Percentiles rank a stretch among this genome's conserved stretches.
These are phyloP conservation scores for Phytophthora lateralis DNA, from an alignment of 352 stramenopile genomes.

Conservation along the genomic window DNA sequence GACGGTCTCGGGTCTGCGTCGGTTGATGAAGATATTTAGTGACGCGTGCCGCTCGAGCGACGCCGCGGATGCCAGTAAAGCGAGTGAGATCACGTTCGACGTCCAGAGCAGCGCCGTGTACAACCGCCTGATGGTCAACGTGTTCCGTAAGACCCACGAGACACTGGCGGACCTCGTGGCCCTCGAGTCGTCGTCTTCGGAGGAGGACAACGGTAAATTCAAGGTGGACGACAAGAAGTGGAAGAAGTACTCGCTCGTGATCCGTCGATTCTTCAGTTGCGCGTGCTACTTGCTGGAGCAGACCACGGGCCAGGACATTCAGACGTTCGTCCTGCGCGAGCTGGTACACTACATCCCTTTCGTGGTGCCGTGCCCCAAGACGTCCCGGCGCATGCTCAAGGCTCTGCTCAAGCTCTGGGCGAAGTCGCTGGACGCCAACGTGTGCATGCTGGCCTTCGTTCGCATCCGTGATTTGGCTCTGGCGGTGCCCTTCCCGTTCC, in stretches of 20 bases:
- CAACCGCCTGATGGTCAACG: constrained; percentile 95
- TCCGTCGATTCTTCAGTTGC: constrained; percentile 93
- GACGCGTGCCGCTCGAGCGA: constrained; percentile 94
- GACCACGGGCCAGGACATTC: constrained; percentile 76
- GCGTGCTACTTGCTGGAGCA: constrained; percentile 93
- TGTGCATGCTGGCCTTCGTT: constrained; percentile 95
- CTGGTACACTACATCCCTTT: constrained; percentile 80
- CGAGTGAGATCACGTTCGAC: constrained; percentile 87
- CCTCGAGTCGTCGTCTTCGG: constrained; percentile 27
- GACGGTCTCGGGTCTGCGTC: constrained; percentile 88
- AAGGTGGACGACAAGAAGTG: constrained; percentile 81
- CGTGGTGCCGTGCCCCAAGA: constrained; percentile 71
- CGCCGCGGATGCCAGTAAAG: constrained; percentile 68
- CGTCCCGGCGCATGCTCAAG: constrained; percentile 70
- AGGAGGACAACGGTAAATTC: constrained; percentile 37
- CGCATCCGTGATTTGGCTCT: constrained; percentile 95
- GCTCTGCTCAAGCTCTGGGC: constrained; percentile 88
- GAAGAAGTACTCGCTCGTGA: constrained; percentile 81
- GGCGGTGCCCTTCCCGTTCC: constrained; percentile 95
- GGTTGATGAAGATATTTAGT: constrained; percentile 94
- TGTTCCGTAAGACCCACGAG: constrained; percentile 89
- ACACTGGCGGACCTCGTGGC: constrained; percentile 86
- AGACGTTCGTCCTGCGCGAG: constrained; percentile 84
- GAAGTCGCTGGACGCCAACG: constrained; percentile 77
- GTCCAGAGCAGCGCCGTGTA: constrained; percentile 95